Conservation (phyloP, 2,329 filamentous ascomycete genomes). For the Xylariaceae sp. region DNA sequence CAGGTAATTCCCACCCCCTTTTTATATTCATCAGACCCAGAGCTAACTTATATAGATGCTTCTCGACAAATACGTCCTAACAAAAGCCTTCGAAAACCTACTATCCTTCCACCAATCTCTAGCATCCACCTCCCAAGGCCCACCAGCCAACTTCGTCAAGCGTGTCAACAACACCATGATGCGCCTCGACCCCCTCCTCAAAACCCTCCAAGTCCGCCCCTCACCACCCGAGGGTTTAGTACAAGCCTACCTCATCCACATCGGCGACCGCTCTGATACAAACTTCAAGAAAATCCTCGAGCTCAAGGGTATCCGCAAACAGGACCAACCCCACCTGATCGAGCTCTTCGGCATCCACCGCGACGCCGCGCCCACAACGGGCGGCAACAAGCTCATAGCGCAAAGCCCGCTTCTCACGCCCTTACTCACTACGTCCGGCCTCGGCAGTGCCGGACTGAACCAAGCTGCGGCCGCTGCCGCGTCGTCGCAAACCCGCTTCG, state of each 20-base stretch:
- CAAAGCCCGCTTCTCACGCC: slow-evolving; percentile 67
- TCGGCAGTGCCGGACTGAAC: slow-evolving; percentile 39
- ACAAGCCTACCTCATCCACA: slow-evolving; percentile 95
- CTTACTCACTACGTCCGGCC: slow-evolving; percentile 46
- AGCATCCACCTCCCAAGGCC: slow-evolving; percentile 35
- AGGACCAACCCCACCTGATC: slow-evolving; percentile 74
- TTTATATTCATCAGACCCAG: slow-evolving; percentile 17
- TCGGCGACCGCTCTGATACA: slow-evolving; percentile 83
- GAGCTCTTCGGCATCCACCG: slow-evolving; percentile 80
- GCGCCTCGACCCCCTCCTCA: slow-evolving; percentile 86
- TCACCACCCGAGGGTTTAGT: slow-evolving; percentile 90
- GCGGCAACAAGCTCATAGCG: slow-evolving; percentile 64
- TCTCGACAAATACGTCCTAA: slow-evolving; percentile 86
- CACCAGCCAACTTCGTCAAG: slow-evolving; percentile 66
- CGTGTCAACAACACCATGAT: slow-evolving; percentile 79
- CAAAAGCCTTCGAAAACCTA: slow-evolving; percentile 69
- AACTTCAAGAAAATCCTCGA: slow-evolving; percentile 98
- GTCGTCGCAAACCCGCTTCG: slow-evolving; percentile 52
- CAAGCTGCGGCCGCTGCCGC: slow-evolving; percentile 26
- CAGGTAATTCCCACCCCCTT: slow-evolving; percentile 50
- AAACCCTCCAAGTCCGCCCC: slow-evolving; percentile 90
- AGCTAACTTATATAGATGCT: slow-evolving; percentile 61
- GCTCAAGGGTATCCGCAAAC: slow-evolving; percentile 83
- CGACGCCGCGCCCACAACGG: slow-evolving; percentile 56
- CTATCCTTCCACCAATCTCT: slow-evolving; percentile 55